A percentile compares a stretch with the other conserved stretches of the same genome.
These are phyloP conservation scores for Lasiosphaeris hirsuta DNA, from an alignment of 495 filamentous ascomycete species.

Conservation along the genomic window DNA sequence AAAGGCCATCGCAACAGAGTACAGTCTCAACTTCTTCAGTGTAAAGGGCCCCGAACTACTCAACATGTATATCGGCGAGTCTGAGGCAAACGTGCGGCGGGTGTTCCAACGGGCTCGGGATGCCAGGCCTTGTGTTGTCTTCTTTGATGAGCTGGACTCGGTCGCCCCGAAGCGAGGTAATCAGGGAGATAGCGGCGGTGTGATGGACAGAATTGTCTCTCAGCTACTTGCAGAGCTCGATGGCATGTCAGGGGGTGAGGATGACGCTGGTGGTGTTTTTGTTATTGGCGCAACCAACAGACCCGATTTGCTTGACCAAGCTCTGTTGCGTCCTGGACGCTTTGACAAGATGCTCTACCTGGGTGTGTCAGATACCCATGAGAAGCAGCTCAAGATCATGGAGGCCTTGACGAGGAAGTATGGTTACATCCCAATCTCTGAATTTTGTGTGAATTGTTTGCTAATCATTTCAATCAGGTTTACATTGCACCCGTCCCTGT, in stretches of 20 bases:
- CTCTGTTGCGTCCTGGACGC: constrained; percentile 82
- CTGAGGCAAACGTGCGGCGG: constrained; percentile 92
- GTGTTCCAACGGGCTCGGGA: constrained; percentile 95
- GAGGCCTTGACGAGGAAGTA: constrained; percentile 92
- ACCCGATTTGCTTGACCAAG: constrained; percentile 89
- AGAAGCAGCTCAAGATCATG: constrained; percentile 91
- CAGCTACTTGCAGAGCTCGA: constrained; percentile 94
- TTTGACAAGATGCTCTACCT: constrained; percentile 99
- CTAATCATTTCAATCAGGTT: constrained; percentile 53
- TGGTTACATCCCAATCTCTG: constrained; percentile 33
- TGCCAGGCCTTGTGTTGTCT: constrained; percentile 95
- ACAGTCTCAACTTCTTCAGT: constrained; percentile 97
- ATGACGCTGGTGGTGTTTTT: constrained; percentile 80
- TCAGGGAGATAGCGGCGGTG: constrained; percentile 94
- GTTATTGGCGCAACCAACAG: constrained; percentile 97
- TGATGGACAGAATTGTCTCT: constrained; percentile 98
- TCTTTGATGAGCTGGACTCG: constrained; percentile 97
- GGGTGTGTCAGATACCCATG: constrained; percentile 92
- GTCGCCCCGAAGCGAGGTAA: constrained; percentile 97
- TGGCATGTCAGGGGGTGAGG: constrained; percentile 93
- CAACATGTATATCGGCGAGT: constrained; percentile 99
- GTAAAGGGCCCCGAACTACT: constrained; percentile 96
- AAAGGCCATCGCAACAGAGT: constrained; percentile 97
- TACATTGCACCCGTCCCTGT: constrained; percentile 70
- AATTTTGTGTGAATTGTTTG: neutral